These are phyloP conservation scores for Plasmodium vivax DNA, from an alignment of 169 alveolate species.

Conservation along the genomic window DNA sequence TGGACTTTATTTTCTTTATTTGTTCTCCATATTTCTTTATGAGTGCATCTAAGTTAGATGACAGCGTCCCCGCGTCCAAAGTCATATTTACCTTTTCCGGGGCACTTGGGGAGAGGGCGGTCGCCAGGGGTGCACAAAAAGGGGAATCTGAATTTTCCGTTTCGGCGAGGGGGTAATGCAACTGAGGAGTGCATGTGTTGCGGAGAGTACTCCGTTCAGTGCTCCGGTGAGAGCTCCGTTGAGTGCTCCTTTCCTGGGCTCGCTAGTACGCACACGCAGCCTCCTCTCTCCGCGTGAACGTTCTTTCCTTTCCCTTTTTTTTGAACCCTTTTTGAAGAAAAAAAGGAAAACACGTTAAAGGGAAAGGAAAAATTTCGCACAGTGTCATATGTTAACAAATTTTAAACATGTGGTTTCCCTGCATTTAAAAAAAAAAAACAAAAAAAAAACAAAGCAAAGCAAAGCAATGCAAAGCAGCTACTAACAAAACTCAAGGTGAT, in stretches of 20 bases:
- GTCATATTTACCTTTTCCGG: slow-evolving; percentile 19
- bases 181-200: not conserved
- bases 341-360: not conserved
- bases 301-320: not conserved
- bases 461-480: not conserved
- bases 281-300: not conserved
- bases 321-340: not conserved
- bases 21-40: slow-evolving; percentile 14
- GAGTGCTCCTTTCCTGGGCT: not conserved
- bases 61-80: not conserved
- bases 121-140: not conserved
- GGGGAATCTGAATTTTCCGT: not conserved
- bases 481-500: not conserved
- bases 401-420: not conserved
- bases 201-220: not conserved
- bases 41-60: slow-evolving; percentile 22
- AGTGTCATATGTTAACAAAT: not conserved
- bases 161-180: not conserved
- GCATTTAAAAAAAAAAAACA: not conserved
- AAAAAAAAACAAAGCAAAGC: not conserved
- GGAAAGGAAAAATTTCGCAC: not conserved
- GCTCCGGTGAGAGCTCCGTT: not conserved
- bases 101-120: not conserved
- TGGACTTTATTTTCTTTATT: slow-evolving; percentile 29
- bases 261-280: not conserved